These are phyloP conservation scores for Chrysanthemum seticuspe DNA, from an alignment of 129 eudicot species.

Conservation along the genomic window DNA sequence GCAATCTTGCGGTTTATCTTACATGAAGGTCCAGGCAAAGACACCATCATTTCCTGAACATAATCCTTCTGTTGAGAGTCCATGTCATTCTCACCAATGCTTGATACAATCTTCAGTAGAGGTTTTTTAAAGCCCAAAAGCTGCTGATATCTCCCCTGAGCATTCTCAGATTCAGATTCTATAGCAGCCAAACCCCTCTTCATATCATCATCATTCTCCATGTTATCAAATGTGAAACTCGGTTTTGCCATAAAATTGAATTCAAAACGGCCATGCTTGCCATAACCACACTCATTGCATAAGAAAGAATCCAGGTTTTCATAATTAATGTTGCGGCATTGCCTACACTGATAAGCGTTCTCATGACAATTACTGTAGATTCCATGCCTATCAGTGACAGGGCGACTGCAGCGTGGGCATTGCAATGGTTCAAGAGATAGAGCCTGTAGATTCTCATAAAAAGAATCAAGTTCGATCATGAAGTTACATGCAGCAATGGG, in stretches of 20 bases:
- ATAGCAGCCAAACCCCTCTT: constrained; percentile 94
- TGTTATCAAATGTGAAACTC: constrained; percentile 92
- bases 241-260: constrained; percentile 98
- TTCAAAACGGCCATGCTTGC: constrained; percentile 99
- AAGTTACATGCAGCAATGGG: constrained; percentile 98
- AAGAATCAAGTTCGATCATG: constrained; percentile 98
- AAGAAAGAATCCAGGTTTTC: constrained; percentile 94
- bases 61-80: constrained; percentile 99
- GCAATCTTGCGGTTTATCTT: constrained; percentile 96
- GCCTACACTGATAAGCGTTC: constrained; percentile 99
- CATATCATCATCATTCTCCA: constrained; percentile 99
- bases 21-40: constrained; percentile 98
- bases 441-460: constrained; percentile 98
- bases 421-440: constrained; percentile 96
- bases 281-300: constrained; percentile 97
- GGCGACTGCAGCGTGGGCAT: constrained; percentile 98
- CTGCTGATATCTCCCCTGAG: constrained; percentile 98
- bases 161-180: constrained; percentile 98
- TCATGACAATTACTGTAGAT: constrained; percentile 94
- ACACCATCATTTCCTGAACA: constrained; percentile 99
- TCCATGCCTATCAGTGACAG: constrained; percentile 97
- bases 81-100: constrained; percentile 97
- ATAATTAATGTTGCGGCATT: constrained; percentile 94
- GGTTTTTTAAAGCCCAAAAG: constrained; percentile 97
- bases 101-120: constrained; percentile 92